Percentiles rank a stretch among this genome's conserved stretches.
phyloP scores from a whole-genome alignment of 345 rosid genomes.

The Aquilaria yunnanensis region DNA sequence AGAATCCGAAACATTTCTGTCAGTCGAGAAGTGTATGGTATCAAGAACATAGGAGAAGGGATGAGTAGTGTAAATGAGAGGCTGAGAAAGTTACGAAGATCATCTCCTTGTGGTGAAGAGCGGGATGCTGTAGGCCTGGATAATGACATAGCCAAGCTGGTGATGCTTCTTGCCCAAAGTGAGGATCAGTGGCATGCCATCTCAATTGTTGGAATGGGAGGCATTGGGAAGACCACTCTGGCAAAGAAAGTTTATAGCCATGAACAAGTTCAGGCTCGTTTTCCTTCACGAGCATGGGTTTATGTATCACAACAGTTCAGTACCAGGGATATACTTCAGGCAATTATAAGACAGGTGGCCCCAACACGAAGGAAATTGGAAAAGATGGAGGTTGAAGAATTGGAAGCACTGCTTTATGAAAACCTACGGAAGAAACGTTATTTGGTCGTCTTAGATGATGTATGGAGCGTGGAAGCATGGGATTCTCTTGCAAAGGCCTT shows the following conservation, averaged over 20 bases:
- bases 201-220: slow-evolving; percentile 26
- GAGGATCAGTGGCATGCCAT: slow-evolving; percentile 19
- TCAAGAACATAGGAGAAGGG: slow-evolving; percentile 15
- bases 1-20: slow-evolving; percentile 17
- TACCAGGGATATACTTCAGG: slow-evolving; percentile 11
- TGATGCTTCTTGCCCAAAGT: slow-evolving; percentile 8
- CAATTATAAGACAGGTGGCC: slow-evolving; percentile 15
- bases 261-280: slow-evolving; percentile 11
- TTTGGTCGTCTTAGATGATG: slow-evolving; percentile 23
- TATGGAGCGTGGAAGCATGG: slow-evolving; percentile 22
- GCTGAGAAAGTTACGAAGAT: slow-evolving; percentile 16
- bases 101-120: slow-evolving; percentile 18
- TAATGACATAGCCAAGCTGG: slow-evolving; percentile 12
- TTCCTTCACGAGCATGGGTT: slow-evolving; percentile 22
- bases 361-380: slow-evolving; percentile 6
- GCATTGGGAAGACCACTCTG: slow-evolving; percentile 26
- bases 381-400: slow-evolving; percentile 12
- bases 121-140: slow-evolving; percentile 23
- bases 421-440: slow-evolving; percentile 10
- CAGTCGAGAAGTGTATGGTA: slow-evolving; percentile 17
- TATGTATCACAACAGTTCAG: slow-evolving; percentile 18
- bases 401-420: slow-evolving; percentile 16
- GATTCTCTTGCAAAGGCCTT: slow-evolving; percentile 18
- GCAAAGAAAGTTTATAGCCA: slow-evolving; percentile 21
- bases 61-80: slow-evolving; percentile 10